Percentiles rank a stretch among this genome's conserved stretches.
Conservation (phyloP, 495 filamentous ascomycete species). For the Patellaria atrata region DNA sequence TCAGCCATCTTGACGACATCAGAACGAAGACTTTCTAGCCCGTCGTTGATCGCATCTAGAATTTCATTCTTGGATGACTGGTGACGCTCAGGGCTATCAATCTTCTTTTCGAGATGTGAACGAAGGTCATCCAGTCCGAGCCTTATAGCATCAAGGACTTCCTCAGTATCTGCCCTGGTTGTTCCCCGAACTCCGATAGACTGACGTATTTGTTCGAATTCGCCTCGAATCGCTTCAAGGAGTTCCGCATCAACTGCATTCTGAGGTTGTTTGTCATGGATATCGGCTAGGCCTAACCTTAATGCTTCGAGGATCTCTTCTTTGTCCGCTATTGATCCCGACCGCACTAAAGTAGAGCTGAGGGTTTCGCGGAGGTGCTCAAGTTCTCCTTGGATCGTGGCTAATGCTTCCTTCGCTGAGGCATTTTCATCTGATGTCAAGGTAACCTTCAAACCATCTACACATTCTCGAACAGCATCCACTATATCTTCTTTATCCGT, state of each 20-base stretch:
- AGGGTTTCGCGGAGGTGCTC: slow-evolving; percentile 23
- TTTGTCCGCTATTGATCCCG: slow-evolving; percentile 25
- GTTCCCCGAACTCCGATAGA: slow-evolving; percentile 21
- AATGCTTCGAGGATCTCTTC: slow-evolving; percentile 39
- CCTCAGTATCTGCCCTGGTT: slow-evolving; percentile 24
- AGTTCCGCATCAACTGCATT: slow-evolving; percentile 20
- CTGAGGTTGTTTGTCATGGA: slow-evolving; percentile 14
- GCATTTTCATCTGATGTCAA: slow-evolving; percentile 20
- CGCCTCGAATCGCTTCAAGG: slow-evolving; percentile 33
- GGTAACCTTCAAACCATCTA: slow-evolving; percentile 26
- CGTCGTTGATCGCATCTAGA: slow-evolving; percentile 70
- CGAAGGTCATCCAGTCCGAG: slow-evolving; percentile 56
- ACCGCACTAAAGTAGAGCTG: slow-evolving; percentile 20
- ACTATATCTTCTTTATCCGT: slow-evolving; percentile 48
- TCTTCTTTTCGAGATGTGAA: slow-evolving; percentile 44
- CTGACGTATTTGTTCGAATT: slow-evolving; percentile 27
- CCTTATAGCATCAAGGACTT: slow-evolving; percentile 42
- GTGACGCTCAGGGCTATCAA: slow-evolving; percentile 41
- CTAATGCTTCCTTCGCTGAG: slow-evolving; percentile 19
- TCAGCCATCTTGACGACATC: slow-evolving; percentile 66
- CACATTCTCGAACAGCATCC: slow-evolving; percentile 26
- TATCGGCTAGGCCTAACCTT: slow-evolving; percentile 22
- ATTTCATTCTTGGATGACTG: slow-evolving; percentile 55
- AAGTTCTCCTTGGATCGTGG: slow-evolving; percentile 24
- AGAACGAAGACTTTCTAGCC: slow-evolving; percentile 53